A percentile compares a stretch with the other conserved stretches of the same genome.
These are phyloP conservation scores for Protoeuglena noctilucae DNA, from an alignment of 139 green algal genomes.

Conservation along the genomic window DNA sequence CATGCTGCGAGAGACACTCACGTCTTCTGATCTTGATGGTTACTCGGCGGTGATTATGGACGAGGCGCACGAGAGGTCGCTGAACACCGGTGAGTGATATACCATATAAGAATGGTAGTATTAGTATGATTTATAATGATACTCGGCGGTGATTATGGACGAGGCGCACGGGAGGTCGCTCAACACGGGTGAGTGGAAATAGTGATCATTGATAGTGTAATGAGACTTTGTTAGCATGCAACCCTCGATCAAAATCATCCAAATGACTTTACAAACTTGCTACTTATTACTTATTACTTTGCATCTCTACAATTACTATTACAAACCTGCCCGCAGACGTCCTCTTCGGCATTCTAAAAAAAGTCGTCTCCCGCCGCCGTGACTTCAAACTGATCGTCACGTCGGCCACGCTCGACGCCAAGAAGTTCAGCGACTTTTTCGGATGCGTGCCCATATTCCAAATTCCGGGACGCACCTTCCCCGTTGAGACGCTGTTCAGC, in stretches of 20 bases:
- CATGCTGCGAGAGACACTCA: conserved; percentile 79
- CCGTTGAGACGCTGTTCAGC: conserved; percentile 61
- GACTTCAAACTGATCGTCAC: conserved; percentile 86
- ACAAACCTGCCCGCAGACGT: no score
- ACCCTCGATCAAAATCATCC: no score
- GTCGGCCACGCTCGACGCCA: conserved; percentile 83
- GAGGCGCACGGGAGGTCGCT: conserved; percentile 92
- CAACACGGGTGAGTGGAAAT: no score
- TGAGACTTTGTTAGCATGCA: no score
- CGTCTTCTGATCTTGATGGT: conserved; percentile 47
- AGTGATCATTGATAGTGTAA: no score
- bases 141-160: conserved; percentile 80
- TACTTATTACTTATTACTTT: no score
- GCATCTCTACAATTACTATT: no score
- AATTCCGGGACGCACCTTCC: conserved; percentile 53
- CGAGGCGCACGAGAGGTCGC: conserved; percentile 88
- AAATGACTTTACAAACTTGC: no score
- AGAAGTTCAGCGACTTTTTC: conserved; percentile 64
- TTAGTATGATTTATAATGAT: conserved; percentile 55
- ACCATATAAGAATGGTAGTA: no score
- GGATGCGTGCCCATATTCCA: conserved; percentile 27
- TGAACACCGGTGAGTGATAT: no score
- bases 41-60: conserved; percentile 85
- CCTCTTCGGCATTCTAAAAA: conserved; percentile 79
- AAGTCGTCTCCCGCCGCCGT: conserved; percentile 13